Percentiles rank a stretch among this genome's conserved stretches.
These are phyloP conservation scores for Nigrospora oryzae DNA, from an alignment of 2,329 filamentous ascomycete species.

Conservation along the genomic window DNA sequence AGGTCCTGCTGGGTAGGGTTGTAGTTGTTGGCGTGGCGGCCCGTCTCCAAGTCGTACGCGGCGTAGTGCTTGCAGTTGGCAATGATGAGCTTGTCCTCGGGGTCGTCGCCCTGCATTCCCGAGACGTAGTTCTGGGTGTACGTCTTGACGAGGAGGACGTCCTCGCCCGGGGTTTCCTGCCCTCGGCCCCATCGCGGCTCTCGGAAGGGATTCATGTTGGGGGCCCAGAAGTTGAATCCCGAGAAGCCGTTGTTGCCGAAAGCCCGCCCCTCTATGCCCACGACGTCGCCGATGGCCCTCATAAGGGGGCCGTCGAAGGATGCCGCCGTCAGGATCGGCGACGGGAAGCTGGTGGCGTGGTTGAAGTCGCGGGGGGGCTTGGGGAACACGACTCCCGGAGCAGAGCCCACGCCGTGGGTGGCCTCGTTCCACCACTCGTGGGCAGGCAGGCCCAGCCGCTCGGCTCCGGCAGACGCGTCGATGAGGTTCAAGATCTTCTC, in stretches of 20 bases:
- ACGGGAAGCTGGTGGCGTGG: slow-evolving; percentile 21
- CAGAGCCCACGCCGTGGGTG: slow-evolving; percentile 50
- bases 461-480: slow-evolving; percentile 29
- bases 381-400: slow-evolving; percentile 30
- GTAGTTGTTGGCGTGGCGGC: slow-evolving; percentile 11
- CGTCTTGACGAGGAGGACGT: slow-evolving; percentile 31
- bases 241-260: slow-evolving; percentile 20
- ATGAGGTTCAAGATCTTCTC: slow-evolving; percentile 2
- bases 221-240: slow-evolving; percentile 18
- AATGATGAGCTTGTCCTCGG: slow-evolving; percentile 25
- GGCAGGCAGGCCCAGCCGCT: slow-evolving; percentile 44
- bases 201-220: slow-evolving; percentile 19
- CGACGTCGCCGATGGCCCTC: slow-evolving; percentile 12
- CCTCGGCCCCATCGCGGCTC: slow-evolving; percentile 18
- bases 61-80: slow-evolving; percentile 54
- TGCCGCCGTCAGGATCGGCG: slow-evolving; percentile 20
- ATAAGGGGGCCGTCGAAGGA: slow-evolving; percentile 23
- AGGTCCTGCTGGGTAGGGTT: slow-evolving; percentile 44
- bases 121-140: slow-evolving; percentile 45
- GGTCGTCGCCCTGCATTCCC: slow-evolving; percentile 36
- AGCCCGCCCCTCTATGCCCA: slow-evolving; percentile 22
- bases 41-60: slow-evolving; percentile 47
- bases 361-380: slow-evolving; percentile 13
- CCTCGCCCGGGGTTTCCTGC: slow-evolving; percentile 19
- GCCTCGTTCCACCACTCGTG: slow-evolving; percentile 58